Evolutionary conservation across 352 stramenopile species (phyloP).

Genomic region (Phytopythium chamaehyphon): DNA sequence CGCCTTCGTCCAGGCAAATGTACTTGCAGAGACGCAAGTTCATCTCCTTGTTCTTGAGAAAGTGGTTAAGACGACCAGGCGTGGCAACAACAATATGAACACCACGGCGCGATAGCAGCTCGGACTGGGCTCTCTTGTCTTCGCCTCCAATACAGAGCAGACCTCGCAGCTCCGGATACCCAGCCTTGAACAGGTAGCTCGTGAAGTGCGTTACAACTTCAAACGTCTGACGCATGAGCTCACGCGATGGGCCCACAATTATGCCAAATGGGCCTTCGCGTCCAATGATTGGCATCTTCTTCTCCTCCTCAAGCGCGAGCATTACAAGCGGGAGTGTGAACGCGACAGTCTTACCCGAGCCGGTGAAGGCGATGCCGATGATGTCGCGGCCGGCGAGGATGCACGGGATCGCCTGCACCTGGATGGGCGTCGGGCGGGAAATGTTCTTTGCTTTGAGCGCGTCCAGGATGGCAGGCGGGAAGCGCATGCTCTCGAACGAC

Average conservation of each 20-base stretch:
- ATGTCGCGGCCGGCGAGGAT: conserved; percentile 96
- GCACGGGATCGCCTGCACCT: conserved; percentile 97
- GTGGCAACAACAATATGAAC: conserved; percentile 98
- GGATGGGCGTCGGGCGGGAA: conserved; percentile 95
- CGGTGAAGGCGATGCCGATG: conserved; percentile 99
- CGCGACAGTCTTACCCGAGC: conserved; percentile 98
- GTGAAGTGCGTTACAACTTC: conserved; percentile 96
- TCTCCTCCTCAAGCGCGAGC: conserved; percentile 95
- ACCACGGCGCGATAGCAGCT: conserved; percentile 80
- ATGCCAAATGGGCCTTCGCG: conserved; percentile 97
- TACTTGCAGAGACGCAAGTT: conserved; percentile 95
- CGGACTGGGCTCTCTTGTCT: conserved; percentile 90
- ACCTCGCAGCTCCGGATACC: conserved; percentile 83
- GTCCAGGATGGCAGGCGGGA: conserved; percentile 91
- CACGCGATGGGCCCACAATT: conserved; percentile 95
- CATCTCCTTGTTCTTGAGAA: conserved; percentile 94
- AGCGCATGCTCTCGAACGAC: conserved; percentile 97
- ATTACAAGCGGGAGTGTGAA: conserved; percentile 98
- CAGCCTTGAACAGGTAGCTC: conserved; percentile 53
- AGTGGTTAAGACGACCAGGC: conserved; percentile 95
- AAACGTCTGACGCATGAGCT: conserved; percentile 98
- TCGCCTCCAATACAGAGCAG: conserved; percentile 96
- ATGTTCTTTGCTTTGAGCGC: conserved; percentile 96
- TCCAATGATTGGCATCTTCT: conserved; percentile 91
- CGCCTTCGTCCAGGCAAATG: conserved; percentile 98